Base-by-base conservation (phyloP, 805 yeast genomes). In the Candida tammaniensis region DNA sequence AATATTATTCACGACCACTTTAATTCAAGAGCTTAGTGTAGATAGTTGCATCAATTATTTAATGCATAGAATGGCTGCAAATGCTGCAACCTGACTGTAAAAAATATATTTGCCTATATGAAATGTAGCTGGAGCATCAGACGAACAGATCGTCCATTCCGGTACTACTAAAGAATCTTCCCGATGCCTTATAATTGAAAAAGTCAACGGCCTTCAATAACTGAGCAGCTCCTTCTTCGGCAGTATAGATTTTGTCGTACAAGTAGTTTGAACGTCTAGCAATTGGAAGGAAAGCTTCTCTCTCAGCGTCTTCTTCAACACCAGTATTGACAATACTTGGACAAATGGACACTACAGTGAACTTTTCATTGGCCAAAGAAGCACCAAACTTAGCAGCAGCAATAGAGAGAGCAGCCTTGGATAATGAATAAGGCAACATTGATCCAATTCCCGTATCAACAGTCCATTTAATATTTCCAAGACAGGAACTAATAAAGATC, bases 61-160 rank as follows among this genome's bases (percentile, higher is more conserved):
- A n/a, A n/a, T n/a, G n/a, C n/a, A n/a, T n/a, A n/a, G n/a, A n/a
- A n/a, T n/a, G n/a, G n/a, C n/a, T n/a, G n/a, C n/a, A n/a, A n/a
- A n/a, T n/a, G n/a, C n/a, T n/a, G n/a, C n/a, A n/a, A n/a, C n/a
- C n/a, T n/a, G n/a, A n/a, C n/a, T n/a, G n/a, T n/a, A n/a, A n/a
- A n/a, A n/a, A n/a, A n/a, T n/a, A n/a, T n/a, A n/a, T n/a, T n/a
- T n/a, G n/a, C n/a, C n/a, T n/a, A n/a, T n/a, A n/a, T n/a, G n/a
- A n/a, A n/a, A n/a, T 70, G 52, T 74, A 1, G 48, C 38, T 2
- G n/a, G n/a, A n/a, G n/a, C n/a, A 20, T 20, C 11, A 20, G 11
- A 11, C 23, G 11, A 20, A 20, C 11, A 8, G 8, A 20, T 20
- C 23, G 8, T 20, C 23, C 10, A 11, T 20, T 8, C 23, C 23